These are phyloP conservation scores for Emmonsia crescens DNA, from an alignment of 2,329 filamentous ascomycete genomes.

Conservation along the genomic window DNA sequence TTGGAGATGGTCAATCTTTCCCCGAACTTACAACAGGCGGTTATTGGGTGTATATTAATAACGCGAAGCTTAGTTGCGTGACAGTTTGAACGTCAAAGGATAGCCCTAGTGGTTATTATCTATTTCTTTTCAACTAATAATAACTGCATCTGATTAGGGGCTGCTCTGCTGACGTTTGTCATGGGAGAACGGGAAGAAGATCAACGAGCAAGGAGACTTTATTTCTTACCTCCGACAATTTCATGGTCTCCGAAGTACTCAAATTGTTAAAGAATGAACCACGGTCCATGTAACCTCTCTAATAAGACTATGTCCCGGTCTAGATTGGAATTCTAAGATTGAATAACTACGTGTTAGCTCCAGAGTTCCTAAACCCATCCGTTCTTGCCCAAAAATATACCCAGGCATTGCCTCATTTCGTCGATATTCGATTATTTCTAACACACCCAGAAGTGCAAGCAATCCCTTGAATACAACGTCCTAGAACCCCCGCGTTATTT, in stretches of 20 bases:
- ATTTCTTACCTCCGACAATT: background rate
- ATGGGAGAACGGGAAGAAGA: background rate
- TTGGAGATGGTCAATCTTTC: background rate
- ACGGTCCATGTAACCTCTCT: too few relatives aligned
- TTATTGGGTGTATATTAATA: background rate
- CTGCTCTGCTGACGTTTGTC: background rate
- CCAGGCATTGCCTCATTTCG: too few relatives aligned
- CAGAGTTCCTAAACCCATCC: too few relatives aligned
- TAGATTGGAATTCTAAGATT: too few relatives aligned
- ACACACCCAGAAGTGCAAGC: conserved; percentile 33
- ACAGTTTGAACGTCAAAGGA: background rate
- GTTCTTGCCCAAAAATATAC: too few relatives aligned
- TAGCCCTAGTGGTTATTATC: background rate
- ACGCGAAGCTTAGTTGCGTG: background rate
- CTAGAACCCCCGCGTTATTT: conserved; percentile 49
- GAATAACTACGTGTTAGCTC: too few relatives aligned
- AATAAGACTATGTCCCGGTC: too few relatives aligned
- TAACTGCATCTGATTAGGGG: background rate
- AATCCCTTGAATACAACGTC: conserved; percentile 47
- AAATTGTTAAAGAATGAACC: too few relatives aligned
- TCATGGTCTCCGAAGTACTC: background rate
- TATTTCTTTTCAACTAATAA: background rate
- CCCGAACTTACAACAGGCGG: background rate
- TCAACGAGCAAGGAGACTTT: background rate
- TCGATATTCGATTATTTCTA: too few relatives aligned